phyloP scores from a whole-genome alignment of 371 early-diverging fungal species.

The Coemansia sp. region DNA sequence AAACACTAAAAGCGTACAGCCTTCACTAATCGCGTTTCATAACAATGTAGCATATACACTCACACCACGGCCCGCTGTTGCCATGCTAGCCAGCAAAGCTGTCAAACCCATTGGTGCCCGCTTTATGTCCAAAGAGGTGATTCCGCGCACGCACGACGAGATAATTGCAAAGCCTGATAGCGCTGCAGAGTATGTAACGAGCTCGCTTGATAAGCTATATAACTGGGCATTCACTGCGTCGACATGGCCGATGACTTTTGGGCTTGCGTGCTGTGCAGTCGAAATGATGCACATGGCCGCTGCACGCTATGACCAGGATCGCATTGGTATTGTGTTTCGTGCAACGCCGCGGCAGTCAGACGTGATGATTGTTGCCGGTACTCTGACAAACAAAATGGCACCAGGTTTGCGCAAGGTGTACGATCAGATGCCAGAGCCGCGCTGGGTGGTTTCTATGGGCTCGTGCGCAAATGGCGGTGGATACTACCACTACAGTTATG shows the following conservation, averaged over 20 bases:
- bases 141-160: slow-evolving; percentile 51
- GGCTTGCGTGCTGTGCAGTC: slow-evolving; percentile 96
- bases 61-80: slow-evolving; percentile 3
- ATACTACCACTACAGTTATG: slow-evolving; percentile 97
- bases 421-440: slow-evolving; percentile 92
- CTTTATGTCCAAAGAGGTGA: slow-evolving; percentile 37
- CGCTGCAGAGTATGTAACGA: slow-evolving; percentile 60
- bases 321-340: slow-evolving; percentile 95
- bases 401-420: slow-evolving; percentile 95
- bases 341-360: slow-evolving; percentile 97
- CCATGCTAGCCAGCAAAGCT: slow-evolving; percentile 5
- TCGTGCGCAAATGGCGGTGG: slow-evolving; percentile 98
- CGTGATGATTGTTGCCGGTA: slow-evolving; percentile 98
- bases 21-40: neutral
- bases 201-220: slow-evolving; percentile 87
- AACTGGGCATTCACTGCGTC: slow-evolving; percentile 94
- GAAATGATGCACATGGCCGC: slow-evolving; percentile 99
- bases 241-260: slow-evolving; percentile 98
- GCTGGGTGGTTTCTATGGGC: slow-evolving; percentile 99
- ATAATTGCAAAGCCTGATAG: slow-evolving; percentile 50
- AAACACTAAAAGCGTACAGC: neutral
- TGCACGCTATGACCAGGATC: slow-evolving; percentile 97
- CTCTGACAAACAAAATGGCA: slow-evolving; percentile 98
- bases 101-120: slow-evolving; percentile 13
- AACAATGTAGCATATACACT: slow-evolving; percentile 24